Percentiles rank a stretch among this genome's conserved stretches.
These are phyloP conservation scores for Lodderomyces pseudojiufengensis DNA, from an alignment of 1,139 yeast genomes.

Conservation along the genomic window DNA sequence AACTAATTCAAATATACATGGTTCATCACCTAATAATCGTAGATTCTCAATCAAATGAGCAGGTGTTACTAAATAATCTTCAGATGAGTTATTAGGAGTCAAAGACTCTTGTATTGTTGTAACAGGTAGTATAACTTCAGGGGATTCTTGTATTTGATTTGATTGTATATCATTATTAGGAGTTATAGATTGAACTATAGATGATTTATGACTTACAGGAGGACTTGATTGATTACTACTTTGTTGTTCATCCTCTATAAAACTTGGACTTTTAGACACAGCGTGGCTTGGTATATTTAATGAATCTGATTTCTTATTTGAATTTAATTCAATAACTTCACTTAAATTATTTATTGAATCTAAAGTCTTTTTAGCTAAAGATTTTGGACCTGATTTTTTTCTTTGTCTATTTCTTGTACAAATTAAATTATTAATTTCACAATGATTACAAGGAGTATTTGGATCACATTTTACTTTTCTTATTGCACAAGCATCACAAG, in stretches of 20 bases:
- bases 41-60: conserved; percentile 22
- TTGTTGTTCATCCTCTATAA: conserved; percentile 5
- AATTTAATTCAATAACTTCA: conserved; percentile 15
- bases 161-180: neutral
- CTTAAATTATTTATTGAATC: conserved; percentile 29
- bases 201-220: conserved; percentile 1
- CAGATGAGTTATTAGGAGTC: conserved; percentile 1
- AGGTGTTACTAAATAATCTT: conserved; percentile 17
- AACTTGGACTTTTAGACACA: conserved; percentile 11
- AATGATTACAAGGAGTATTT: conserved; percentile 37
- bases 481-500: conserved; percentile 47
- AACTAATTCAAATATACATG: conserved; percentile 20
- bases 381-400: conserved; percentile 45
- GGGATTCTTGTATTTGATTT: neutral
- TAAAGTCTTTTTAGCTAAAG: conserved; percentile 35
- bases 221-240: conserved; percentile 4
- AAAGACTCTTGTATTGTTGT: conserved; percentile 4
- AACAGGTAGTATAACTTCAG: neutral
- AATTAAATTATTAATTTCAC: conserved; percentile 31
- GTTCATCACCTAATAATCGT: conserved; percentile 20
- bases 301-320: conserved; percentile 4
- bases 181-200: neutral
- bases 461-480: conserved; percentile 42
- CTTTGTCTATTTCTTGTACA: conserved; percentile 39
- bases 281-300: no score